phyloP scores from a whole-genome alignment of 371 early-diverging fungal genomes.

The Mucor ambiguus region DNA sequence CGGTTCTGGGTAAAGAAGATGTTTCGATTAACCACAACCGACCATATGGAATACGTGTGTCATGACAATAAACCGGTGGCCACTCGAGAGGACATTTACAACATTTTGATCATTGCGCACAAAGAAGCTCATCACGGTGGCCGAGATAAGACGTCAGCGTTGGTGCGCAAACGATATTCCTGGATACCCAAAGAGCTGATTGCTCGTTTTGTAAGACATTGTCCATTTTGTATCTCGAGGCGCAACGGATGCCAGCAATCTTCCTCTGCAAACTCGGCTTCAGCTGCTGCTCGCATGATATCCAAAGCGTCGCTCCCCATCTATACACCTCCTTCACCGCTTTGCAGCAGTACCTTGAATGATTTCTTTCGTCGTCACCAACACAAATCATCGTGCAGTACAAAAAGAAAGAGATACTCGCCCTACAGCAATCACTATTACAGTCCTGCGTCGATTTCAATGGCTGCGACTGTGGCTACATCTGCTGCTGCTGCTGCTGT shows the following conservation, averaged over 20 bases:
- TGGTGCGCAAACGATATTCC: constrained; percentile 56
- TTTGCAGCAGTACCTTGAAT: not conserved
- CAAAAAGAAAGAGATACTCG: not conserved
- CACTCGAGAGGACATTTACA: constrained; percentile 60
- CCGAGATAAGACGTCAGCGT: constrained; percentile 65
- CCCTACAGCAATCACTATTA: not conserved
- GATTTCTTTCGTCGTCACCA: not conserved
- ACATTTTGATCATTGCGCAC: constrained; percentile 57
- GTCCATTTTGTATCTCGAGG: constrained; percentile 56
- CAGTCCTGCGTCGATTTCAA: constrained; percentile 1
- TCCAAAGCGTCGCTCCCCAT: not conserved
- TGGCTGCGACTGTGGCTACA: constrained; percentile 27
- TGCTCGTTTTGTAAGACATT: constrained; percentile 61
- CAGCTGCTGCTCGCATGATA: not conserved
- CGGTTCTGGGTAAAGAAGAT: constrained; percentile 72
- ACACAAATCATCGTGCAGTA: not conserved
- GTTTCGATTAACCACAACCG: constrained; percentile 48
- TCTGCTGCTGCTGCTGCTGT: constrained; percentile 35
- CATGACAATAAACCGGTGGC: constrained; percentile 65
- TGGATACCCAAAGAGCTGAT: constrained; percentile 67
- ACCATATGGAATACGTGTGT: constrained; percentile 47
- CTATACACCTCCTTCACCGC: not conserved
- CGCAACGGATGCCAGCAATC: constrained; percentile 36
- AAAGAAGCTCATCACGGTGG: constrained; percentile 66
- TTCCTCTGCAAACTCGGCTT: not conserved